phyloP scores from a whole-genome alignment of 495 filamentous ascomycete species.

The Trichoderma reesei region DNA sequence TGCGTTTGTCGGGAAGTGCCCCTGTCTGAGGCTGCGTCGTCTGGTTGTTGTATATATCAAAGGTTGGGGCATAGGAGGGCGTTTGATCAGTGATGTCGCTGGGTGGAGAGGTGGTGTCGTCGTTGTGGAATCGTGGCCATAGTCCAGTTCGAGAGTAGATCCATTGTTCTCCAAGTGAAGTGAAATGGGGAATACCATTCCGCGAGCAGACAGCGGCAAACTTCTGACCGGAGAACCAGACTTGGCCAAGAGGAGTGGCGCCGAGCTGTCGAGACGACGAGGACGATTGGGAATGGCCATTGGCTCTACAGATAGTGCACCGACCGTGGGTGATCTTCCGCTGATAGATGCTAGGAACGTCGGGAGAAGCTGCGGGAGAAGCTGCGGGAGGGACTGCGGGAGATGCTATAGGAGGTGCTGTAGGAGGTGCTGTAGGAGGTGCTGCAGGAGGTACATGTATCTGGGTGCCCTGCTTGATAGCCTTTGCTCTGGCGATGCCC shows the following conservation, averaged over 20 bases:
- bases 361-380: neutral
- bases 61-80: neutral
- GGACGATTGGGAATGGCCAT: neutral
- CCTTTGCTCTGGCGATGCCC: constrained; percentile 1
- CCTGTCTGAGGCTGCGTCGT: neutral
- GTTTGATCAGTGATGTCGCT: neutral
- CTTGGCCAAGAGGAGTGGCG: neutral
- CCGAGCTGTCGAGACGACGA: neutral
- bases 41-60: neutral
- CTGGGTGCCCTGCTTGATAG: neutral
- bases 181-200: neutral
- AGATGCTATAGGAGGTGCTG: no score
- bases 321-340: neutral
- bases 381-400: no score
- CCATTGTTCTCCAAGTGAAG: neutral
- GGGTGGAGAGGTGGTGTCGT: neutral
- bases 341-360: neutral
- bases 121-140: neutral
- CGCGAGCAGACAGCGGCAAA: neutral
- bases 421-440: constrained; percentile 6
- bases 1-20: neutral
- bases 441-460: neutral
- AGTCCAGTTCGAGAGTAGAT: neutral
- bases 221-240: neutral
- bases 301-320: neutral